phyloP scores from a whole-genome alignment of 305 asterid genomes.

The Fraxinus paxiana region DNA sequence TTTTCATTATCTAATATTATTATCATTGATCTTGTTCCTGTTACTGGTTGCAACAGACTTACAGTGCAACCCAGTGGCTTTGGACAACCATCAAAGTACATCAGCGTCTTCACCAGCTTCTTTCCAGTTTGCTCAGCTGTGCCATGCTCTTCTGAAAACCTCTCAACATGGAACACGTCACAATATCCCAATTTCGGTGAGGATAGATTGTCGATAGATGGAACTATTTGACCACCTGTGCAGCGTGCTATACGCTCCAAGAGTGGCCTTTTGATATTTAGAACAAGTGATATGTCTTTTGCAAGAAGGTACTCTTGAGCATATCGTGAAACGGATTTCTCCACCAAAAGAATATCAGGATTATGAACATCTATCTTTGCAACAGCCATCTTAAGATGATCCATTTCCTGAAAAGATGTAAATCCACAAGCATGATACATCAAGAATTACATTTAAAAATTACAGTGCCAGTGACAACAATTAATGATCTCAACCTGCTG shows the following conservation, averaged over 20 bases:
- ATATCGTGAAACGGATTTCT: constrained; percentile 92
- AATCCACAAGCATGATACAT: constrained; percentile 23
- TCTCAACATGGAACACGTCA: constrained; percentile 73
- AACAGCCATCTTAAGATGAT: constrained; percentile 99
- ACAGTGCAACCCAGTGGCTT: constrained; percentile 96
- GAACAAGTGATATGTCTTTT: constrained; percentile 86
- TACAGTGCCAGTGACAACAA: constrained; percentile 15
- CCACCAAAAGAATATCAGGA: constrained; percentile 92
- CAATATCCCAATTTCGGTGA: constrained; percentile 78
- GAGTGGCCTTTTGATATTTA: constrained; percentile 80
- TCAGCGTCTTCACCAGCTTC: constrained; percentile 74
- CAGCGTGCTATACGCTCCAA: constrained; percentile 94
- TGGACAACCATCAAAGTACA: constrained; percentile 97
- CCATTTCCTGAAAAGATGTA: constrained; percentile 71
- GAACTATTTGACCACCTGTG: constrained; percentile 86
- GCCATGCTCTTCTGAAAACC: constrained; percentile 69
- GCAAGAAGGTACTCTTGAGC: constrained; percentile 97
- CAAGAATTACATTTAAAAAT: not conserved
- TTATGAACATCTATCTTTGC: constrained; percentile 82
- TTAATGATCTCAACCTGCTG: constrained; percentile 66
- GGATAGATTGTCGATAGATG: constrained; percentile 81
- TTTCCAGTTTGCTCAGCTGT: constrained; percentile 68
- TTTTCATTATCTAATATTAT: constrained; percentile 5
- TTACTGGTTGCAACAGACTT: constrained; percentile 33
- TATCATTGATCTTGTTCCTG: not conserved